These are phyloP conservation scores for Dipodascopsis uninucleata DNA, from an alignment of 805 yeast genomes.

Conservation along the genomic window DNA sequence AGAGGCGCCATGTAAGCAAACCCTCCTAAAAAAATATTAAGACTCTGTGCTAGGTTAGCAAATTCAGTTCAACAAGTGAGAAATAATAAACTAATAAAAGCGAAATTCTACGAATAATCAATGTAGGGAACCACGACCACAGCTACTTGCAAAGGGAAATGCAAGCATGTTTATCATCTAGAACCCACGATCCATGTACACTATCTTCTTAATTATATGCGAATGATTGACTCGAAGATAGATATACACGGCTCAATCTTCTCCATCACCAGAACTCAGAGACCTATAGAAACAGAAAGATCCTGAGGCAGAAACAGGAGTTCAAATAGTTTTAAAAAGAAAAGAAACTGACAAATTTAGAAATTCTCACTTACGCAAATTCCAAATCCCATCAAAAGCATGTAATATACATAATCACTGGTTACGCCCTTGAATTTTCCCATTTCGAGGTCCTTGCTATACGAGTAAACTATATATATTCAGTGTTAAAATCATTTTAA, in stretches of 20 bases:
- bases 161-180: slow-evolving; percentile 23
- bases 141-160: slow-evolving; percentile 15
- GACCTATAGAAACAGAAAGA: slow-evolving; percentile 30
- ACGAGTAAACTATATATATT: slow-evolving; percentile 24
- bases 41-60: slow-evolving; percentile 4
- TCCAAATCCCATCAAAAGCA: slow-evolving; percentile 25
- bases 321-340: neutral
- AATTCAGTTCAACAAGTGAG: neutral
- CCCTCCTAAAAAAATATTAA: slow-evolving; percentile 26
- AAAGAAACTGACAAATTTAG: neutral
- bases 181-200: slow-evolving; percentile 26
- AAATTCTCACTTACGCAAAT: slow-evolving; percentile 29
- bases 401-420: slow-evolving; percentile 28
- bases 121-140: slow-evolving; percentile 30
- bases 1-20: slow-evolving; percentile 33
- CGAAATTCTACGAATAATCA: neutral
- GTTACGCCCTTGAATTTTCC: slow-evolving; percentile 28
- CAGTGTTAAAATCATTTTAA: neutral
- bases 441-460: slow-evolving; percentile 29
- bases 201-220: slow-evolving; percentile 12
- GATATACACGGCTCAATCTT: slow-evolving; percentile 30
- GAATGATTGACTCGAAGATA: slow-evolving; percentile 25
- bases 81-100: slow-evolving; percentile 1
- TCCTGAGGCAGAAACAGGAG: slow-evolving; percentile 39
- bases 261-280: slow-evolving; percentile 38